phyloP scores from a whole-genome alignment of 164 flowering plant genomes.

The Nymphaea thermarum region DNA sequence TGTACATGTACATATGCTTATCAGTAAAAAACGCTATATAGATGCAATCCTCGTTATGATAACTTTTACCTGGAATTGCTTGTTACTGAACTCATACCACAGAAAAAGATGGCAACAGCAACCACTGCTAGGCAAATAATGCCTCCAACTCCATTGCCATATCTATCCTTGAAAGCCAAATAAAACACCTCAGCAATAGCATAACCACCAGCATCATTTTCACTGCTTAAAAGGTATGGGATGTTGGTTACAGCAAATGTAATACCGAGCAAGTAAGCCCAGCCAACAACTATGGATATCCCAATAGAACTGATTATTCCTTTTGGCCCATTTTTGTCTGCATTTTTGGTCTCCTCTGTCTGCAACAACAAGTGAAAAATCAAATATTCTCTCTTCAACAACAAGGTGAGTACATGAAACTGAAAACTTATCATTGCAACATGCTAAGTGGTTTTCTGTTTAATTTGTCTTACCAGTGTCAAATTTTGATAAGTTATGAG shows the following conservation, averaged over 20 bases:
- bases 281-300: slow-evolving; percentile 78
- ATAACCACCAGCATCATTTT: slow-evolving; percentile 89
- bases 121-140: slow-evolving; percentile 73
- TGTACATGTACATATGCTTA: too few species aligned
- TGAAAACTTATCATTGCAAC: too few species aligned
- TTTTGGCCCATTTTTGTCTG: slow-evolving; percentile 86
- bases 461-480: too few species aligned
- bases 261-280: slow-evolving; percentile 60
- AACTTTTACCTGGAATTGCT: slow-evolving; percentile 68
- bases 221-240: slow-evolving; percentile 45
- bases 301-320: slow-evolving; percentile 90
- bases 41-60: too few species aligned
- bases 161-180: slow-evolving; percentile 66
- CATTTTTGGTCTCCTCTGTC: slow-evolving; percentile 92
- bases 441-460: too few species aligned
- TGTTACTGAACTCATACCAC: slow-evolving; percentile 57
- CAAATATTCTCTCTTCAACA: neutral
- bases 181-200: slow-evolving; percentile 91
- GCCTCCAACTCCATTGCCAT: slow-evolving; percentile 85
- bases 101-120: slow-evolving; percentile 84
- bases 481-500: too few species aligned
- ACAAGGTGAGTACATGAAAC: too few species aligned
- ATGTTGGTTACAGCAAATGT: slow-evolving; percentile 80
- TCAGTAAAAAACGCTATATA: too few species aligned
- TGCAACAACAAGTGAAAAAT: slow-evolving; percentile 13